Conservation (phyloP, 2,329 filamentous ascomycete genomes). For the Claviceps capensis region DNA sequence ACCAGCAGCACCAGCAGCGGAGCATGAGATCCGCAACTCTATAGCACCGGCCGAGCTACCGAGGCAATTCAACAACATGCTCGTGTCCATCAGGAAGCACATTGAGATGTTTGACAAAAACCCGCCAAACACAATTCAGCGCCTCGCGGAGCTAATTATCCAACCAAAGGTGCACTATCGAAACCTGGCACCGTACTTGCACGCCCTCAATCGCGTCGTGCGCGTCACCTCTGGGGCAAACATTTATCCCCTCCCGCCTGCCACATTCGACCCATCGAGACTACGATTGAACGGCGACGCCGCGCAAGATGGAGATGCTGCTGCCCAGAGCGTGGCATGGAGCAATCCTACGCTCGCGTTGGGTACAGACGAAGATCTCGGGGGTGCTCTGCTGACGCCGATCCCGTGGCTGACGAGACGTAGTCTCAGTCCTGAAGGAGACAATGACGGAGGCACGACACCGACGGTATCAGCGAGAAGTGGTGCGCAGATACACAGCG, state of each 20-base stretch:
- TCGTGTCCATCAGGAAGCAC: constrained; percentile 45
- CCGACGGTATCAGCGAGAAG: constrained; percentile 7
- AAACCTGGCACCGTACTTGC: constrained; percentile 70
- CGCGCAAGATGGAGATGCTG: not conserved
- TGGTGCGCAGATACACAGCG: constrained; percentile 43
- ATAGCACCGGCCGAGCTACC: constrained; percentile 40
- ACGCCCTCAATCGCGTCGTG: constrained; percentile 80
- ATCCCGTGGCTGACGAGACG: constrained; percentile 68
- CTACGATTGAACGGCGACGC: constrained; percentile 47
- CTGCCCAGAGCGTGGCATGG: constrained; percentile 29
- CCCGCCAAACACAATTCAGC: constrained; percentile 87
- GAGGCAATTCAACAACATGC: constrained; percentile 46
- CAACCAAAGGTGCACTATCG: constrained; percentile 66
- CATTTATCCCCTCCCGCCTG: constrained; percentile 68
- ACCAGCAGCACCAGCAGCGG: too few relatives aligned
- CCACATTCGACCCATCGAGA: constrained; percentile 43
- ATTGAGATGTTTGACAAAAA: constrained; percentile 56
- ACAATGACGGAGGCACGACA: constrained; percentile 6
- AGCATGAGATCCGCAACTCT: constrained; percentile 13
- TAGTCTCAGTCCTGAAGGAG: constrained; percentile 15
- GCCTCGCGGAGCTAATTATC: constrained; percentile 75
- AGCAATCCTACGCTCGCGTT: constrained; percentile 36
- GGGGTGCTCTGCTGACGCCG: constrained; percentile 81
- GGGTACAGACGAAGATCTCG: constrained; percentile 77
- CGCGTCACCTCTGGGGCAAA: constrained; percentile 74